Percentiles rank a stretch among this genome's conserved stretches.
Conservation (phyloP, 2,329 filamentous ascomycete species). For the Diaporthe citriasiana region DNA sequence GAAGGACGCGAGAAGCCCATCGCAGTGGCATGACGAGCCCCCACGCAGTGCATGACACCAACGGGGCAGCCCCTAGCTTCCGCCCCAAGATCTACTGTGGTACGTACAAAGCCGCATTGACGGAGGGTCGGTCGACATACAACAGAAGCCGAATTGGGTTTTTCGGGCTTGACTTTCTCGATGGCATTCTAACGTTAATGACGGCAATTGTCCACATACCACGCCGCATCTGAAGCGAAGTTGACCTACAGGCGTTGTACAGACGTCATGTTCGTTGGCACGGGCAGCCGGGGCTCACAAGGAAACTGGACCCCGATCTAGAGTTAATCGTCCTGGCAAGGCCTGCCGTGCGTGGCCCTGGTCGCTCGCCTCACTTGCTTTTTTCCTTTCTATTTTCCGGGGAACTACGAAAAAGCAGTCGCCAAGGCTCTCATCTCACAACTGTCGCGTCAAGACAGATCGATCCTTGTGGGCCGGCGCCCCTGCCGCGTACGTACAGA, state of each 20-base stretch:
- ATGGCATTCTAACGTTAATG: slow-evolving; percentile 6
- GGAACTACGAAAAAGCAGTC: slow-evolving; percentile 30
- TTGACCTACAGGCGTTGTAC: not conserved
- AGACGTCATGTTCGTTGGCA: slow-evolving; percentile 3
- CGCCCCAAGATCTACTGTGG: slow-evolving; percentile 5
- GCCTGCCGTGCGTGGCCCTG: slow-evolving; percentile 1
- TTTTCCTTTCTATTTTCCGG: slow-evolving; percentile 24
- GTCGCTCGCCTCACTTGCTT: slow-evolving; percentile 24
- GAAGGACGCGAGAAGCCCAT: not conserved
- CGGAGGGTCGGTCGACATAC: slow-evolving; percentile 6
- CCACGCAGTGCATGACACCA: slow-evolving; percentile 11
- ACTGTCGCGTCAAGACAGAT: slow-evolving; percentile 19
- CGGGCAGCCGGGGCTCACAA: slow-evolving; percentile 7
- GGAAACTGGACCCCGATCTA: slow-evolving; percentile 25
- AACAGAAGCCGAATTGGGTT: slow-evolving; percentile 13
- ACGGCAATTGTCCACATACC: slow-evolving; percentile 13
- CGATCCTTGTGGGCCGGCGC: slow-evolving; percentile 10
- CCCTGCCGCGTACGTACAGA: not conserved
- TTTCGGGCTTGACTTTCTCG: not conserved
- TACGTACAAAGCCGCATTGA: slow-evolving; percentile 20
- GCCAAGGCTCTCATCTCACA: slow-evolving; percentile 30
- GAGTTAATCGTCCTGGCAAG: slow-evolving; percentile 13
- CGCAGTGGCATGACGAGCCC: slow-evolving; percentile 13
- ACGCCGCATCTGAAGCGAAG: not conserved
- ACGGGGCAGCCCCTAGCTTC: slow-evolving; percentile 17